Evolutionary conservation across 148 eudicot species (phyloP).

Genomic region (Salicornia ramosissima): DNA sequence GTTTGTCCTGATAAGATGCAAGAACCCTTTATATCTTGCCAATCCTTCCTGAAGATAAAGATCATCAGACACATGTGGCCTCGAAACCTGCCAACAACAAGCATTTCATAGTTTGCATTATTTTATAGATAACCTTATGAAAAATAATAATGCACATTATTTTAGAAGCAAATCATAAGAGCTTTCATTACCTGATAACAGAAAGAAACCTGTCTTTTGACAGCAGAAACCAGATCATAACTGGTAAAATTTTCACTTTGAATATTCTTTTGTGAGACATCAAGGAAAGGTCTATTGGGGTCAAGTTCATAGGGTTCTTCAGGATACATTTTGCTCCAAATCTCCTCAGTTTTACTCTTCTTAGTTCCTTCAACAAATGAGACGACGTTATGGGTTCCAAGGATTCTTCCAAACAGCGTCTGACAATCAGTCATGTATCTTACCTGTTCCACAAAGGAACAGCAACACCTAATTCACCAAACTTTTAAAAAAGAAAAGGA

Average conservation of each 20-base stretch:
- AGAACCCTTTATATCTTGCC: constrained; percentile 92
- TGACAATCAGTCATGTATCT: constrained; percentile 77
- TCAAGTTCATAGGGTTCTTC: constrained; percentile 68
- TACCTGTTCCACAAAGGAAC: constrained; percentile 41
- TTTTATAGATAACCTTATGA: too few species aligned
- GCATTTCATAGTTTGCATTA: not conserved
- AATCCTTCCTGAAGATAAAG: constrained; percentile 73
- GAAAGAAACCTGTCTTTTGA: constrained; percentile 71
- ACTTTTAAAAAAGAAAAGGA: not conserved
- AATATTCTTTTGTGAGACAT: constrained; percentile 18
- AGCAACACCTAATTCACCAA: constrained; percentile 14
- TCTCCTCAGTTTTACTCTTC: constrained; percentile 39
- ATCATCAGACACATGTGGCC: constrained; percentile 59
- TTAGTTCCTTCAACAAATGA: constrained; percentile 63
- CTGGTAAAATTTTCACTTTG: constrained; percentile 45
- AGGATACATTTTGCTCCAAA: constrained; percentile 67
- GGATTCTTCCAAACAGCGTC: constrained; percentile 67
- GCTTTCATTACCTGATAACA: constrained; percentile 61
- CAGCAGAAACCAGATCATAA: constrained; percentile 80
- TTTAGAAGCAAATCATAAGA: not conserved
- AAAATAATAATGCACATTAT: not conserved
- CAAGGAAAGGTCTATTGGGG: constrained; percentile 17
- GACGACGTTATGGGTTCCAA: constrained; percentile 51
- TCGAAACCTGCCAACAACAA: constrained; percentile 56
- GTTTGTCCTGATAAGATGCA: constrained; percentile 78